Evolutionary conservation across 495 filamentous ascomycete genomes (phyloP), one percentile per base, ranked within the genome.

Genomic region (Aspergillus affinis): DNA sequence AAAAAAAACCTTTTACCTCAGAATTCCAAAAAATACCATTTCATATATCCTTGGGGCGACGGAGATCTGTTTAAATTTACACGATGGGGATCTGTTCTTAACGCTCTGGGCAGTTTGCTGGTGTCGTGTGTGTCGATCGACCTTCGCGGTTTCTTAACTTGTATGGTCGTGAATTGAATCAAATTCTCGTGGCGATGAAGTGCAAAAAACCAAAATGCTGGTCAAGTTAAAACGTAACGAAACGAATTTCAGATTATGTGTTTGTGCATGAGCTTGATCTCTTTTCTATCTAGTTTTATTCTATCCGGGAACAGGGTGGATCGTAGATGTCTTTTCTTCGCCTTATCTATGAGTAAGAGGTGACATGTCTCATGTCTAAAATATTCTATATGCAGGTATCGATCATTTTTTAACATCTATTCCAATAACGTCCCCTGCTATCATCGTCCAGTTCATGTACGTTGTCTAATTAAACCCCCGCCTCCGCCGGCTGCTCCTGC

Each of bases 181-280:
- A 48, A 58, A 51, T 58, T 48, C 47, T 61, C 60, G 60, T 61
- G 60, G 60, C 60, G 60, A 61, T 61, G 51, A 57, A 54, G 49
- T 32, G 36, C 36, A 41, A 41, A 41, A 41, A 41, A 10, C 6
- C 6, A 15, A 41, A 32, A 2, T 26, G 23, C 23, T 2, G 23
- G 23, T 26, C 23, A 26, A 4, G 4, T 26, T 26, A 32, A 41
- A 41, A 41, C 36, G 36, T 41, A 41, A 41, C 36, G 36, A 41
- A 41, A 41, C 36, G 36, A 41, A 41, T 41, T 41, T 41, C 36
- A 41, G 36, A 15, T 41, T 41, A 41, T 41, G 36, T 41, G 36
- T 10, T 15, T 41, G 36, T 41, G 36, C 13, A 41, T 41, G 10
- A 41, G 9, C 36, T 41, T 41, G 30, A 12, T 32, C 36, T 41